phyloP scores from a whole-genome alignment of 2,329 filamentous ascomycete species.

The Nigrograna mackinnonii region DNA sequence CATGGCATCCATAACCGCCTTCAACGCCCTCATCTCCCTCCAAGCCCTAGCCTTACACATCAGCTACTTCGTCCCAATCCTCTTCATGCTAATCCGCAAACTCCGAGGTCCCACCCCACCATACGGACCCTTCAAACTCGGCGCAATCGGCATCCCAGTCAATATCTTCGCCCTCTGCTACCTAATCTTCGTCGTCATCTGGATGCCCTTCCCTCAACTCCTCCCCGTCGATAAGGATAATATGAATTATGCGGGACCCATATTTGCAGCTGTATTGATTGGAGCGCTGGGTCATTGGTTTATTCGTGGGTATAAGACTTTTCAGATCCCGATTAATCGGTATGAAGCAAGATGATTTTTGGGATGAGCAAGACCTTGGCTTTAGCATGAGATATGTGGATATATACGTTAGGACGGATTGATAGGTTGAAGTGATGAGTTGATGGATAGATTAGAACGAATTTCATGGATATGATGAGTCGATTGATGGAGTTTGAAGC shows the following conservation, averaged over 20 bases:
- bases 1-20: conserved; percentile 37
- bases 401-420: no score
- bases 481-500: no score
- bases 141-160: not conserved
- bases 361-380: no score
- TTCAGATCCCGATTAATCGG: not conserved
- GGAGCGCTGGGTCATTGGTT: not conserved
- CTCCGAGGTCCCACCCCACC: not conserved
- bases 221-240: not conserved
- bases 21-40: conserved; percentile 21
- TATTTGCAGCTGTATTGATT: not conserved
- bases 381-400: no score
- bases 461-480: no score
- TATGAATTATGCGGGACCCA: not conserved
- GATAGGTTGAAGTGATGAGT: no score
- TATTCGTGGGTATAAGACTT: not conserved
- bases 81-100: not conserved
- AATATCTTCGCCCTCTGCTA: not conserved
- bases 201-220: not conserved
- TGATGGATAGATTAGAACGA: no score
- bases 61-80: not conserved
- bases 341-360: no score
- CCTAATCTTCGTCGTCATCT: not conserved
- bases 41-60: not conserved
- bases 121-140: not conserved